Evolutionary conservation across 768 basidiomycete species (phyloP).

Genomic region (Dacryopinax spathularia): DNA sequence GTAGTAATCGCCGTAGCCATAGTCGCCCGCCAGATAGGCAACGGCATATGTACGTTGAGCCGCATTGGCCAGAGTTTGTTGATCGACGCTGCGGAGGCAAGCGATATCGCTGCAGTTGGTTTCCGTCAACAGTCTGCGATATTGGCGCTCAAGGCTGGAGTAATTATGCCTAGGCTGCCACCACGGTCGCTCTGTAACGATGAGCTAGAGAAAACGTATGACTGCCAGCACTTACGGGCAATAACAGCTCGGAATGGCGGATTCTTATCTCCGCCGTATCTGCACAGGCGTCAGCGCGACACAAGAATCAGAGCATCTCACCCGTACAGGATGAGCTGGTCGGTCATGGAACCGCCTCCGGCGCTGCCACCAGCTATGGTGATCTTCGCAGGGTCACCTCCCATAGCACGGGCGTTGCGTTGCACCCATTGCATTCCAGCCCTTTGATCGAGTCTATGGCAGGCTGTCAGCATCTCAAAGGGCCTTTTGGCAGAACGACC

Average conservation of each 20-base stretch:
- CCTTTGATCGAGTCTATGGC: neutral
- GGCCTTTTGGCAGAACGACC: too few species aligned
- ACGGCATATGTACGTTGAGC: neutral
- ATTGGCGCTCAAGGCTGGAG: neutral
- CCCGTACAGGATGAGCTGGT: neutral
- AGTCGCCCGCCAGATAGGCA: neutral
- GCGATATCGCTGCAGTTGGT: neutral
- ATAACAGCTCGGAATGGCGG: neutral
- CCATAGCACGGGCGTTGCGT: neutral
- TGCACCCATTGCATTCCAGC: neutral
- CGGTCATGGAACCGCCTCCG: neutral
- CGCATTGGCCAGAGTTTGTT: neutral
- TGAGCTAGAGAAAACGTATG: neutral
- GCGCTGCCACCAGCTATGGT: neutral
- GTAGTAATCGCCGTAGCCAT: neutral
- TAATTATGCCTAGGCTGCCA: neutral
- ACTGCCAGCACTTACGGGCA: neutral
- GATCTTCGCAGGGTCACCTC: neutral
- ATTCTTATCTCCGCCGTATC: neutral
- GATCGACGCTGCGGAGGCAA: neutral
- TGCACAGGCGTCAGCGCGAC: too few species aligned
- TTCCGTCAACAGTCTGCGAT: neutral
- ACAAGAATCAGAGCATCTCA: too few species aligned
- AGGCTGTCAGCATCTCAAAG: too few species aligned
- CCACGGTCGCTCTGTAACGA: neutral